phyloP scores from a whole-genome alignment of 2,329 filamentous ascomycete species.

The Metarhizium rileyi region DNA sequence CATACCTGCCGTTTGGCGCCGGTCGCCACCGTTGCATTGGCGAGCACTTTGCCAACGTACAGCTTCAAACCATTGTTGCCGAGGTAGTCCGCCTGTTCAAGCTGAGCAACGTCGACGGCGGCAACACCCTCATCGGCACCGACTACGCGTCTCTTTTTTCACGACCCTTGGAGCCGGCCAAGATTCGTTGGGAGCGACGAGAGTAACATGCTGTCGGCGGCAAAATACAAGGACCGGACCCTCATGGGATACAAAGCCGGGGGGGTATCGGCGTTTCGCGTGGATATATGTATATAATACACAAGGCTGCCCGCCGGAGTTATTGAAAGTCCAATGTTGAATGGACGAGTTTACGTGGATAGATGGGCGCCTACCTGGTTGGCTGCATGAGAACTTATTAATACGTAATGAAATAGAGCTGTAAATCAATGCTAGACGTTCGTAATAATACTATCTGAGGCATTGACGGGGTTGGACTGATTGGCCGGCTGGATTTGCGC shows the following conservation, averaged over 20 bases:
- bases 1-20: slow-evolving; percentile 90
- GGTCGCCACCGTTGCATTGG: slow-evolving; percentile 91
- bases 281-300: slow-evolving; percentile 1
- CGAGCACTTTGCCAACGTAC: slow-evolving; percentile 91
- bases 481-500: no score
- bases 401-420: slow-evolving; percentile 4
- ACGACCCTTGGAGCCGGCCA: slow-evolving; percentile 59
- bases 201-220: slow-evolving; percentile 22
- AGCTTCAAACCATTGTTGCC: slow-evolving; percentile 77
- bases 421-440: not conserved
- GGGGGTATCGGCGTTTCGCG: not conserved
- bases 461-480: no score
- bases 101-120: slow-evolving; percentile 66
- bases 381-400: slow-evolving; percentile 2
- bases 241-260: slow-evolving; percentile 1
- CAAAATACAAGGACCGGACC: not conserved
- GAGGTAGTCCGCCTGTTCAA: slow-evolving; percentile 71
- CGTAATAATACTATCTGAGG: no score
- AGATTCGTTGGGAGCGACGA: slow-evolving; percentile 67
- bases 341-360: not conserved
- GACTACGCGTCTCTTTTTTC: slow-evolving; percentile 66
- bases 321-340: slow-evolving; percentile 1
- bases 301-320: slow-evolving; percentile 3
- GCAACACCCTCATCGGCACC: slow-evolving; percentile 55
- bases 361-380: not conserved